A percentile compares a stretch with the other conserved stretches of the same genome.
Conservation (phyloP, 2,329 filamentous ascomycete species). For the Fusarium xylarioides region DNA sequence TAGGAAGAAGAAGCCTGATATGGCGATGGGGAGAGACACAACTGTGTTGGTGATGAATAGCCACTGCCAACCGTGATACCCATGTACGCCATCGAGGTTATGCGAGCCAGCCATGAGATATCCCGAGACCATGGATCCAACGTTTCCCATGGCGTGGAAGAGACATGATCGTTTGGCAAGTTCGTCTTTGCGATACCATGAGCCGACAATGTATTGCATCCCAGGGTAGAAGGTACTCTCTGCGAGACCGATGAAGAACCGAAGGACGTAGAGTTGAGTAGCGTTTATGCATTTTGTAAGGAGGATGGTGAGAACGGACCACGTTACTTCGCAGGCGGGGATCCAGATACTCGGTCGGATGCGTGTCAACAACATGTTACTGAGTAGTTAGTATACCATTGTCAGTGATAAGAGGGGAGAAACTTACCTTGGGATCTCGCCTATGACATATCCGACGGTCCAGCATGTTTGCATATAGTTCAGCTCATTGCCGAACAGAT, state of each 20-base stretch:
- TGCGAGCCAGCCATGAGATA: conserved; percentile 55
- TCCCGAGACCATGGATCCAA: conserved; percentile 44
- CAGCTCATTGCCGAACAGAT: conserved; percentile 54
- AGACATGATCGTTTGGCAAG: conserved; percentile 54
- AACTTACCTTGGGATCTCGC: conserved; percentile 50
- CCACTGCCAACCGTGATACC: conserved; percentile 59
- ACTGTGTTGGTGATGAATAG: conserved; percentile 50
- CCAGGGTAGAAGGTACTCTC: conserved; percentile 53
- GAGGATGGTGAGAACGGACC: conserved; percentile 46
- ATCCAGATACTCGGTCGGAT: conserved; percentile 54
- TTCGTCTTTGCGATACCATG: conserved; percentile 56
- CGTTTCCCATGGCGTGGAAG: conserved; percentile 49
- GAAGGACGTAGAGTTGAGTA: conserved; percentile 50
- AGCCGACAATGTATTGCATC: conserved; percentile 52
- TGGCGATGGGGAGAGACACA: conserved; percentile 47
- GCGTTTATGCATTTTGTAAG: conserved; percentile 43
- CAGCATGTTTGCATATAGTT: conserved; percentile 64
- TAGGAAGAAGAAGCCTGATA: conserved; percentile 46
- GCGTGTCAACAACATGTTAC: conserved; percentile 49
- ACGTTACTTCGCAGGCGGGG: conserved; percentile 47
- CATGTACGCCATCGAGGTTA: conserved; percentile 50
- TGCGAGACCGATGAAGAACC: conserved; percentile 55
- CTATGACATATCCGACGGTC: conserved; percentile 68
- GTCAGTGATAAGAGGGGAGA: too few species aligned
- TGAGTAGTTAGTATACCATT: not conserved